phyloP scores from a whole-genome alignment of 306 rosid genomes.

The Quillaja saponaria region DNA sequence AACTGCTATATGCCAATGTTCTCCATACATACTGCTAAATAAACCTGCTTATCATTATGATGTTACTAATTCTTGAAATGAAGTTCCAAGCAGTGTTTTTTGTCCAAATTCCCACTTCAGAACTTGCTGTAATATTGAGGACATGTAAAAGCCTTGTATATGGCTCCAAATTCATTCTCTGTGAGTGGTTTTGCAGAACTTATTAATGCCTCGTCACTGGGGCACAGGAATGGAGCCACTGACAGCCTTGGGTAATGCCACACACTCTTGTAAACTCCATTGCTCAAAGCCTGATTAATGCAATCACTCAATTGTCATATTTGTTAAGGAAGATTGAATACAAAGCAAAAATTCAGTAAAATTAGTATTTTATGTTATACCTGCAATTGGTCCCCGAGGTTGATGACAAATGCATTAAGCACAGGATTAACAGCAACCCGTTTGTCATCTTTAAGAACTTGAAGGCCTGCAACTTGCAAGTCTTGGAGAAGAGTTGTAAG shows the following conservation, averaged over 20 bases:
- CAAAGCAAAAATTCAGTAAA: neutral
- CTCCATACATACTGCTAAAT: too few relatives aligned
- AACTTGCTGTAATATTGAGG: conserved; percentile 72
- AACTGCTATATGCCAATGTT: too few relatives aligned
- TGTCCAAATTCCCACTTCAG: conserved; percentile 76
- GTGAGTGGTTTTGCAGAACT: conserved; percentile 64
- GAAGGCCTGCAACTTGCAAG: conserved; percentile 67
- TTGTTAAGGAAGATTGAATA: neutral
- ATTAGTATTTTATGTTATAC: conserved; percentile 23
- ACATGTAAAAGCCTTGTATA: conserved; percentile 66
- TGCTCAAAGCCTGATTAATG: conserved; percentile 66
- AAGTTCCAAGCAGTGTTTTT: conserved; percentile 74
- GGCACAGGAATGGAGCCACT: conserved; percentile 83
- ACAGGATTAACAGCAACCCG: conserved; percentile 78
- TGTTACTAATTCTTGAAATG: conserved; percentile 49
- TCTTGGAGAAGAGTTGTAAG: conserved; percentile 88
- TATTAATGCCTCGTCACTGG: conserved; percentile 57
- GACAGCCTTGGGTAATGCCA: conserved; percentile 89
- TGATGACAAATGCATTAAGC: conserved; percentile 84
- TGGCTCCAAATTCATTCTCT: conserved; percentile 41
- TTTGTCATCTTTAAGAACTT: conserved; percentile 72
- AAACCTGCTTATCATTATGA: too few relatives aligned
- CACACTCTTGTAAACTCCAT: conserved; percentile 83
- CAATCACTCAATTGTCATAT: conserved; percentile 14
- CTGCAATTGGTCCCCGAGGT: conserved; percentile 89